phyloP scores from a whole-genome alignment of 495 filamentous ascomycete genomes.

The Delitschia confertaspora region DNA sequence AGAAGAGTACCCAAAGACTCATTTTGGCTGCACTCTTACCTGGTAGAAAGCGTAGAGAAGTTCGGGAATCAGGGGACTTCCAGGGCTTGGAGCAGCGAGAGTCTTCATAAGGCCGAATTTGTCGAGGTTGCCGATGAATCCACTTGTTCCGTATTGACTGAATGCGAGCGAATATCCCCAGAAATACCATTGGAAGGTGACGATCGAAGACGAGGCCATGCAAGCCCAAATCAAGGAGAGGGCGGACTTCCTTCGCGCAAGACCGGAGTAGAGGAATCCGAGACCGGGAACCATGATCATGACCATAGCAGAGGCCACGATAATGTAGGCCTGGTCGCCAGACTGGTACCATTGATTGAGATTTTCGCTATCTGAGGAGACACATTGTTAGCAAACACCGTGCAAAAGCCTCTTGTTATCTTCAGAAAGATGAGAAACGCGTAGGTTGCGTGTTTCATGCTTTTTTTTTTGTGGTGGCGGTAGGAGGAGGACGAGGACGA shows the following conservation, averaged over 20 bases:
- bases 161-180: conserved; percentile 68
- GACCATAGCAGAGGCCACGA: conserved; percentile 89
- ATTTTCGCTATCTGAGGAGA: conserved; percentile 53
- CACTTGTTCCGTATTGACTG: conserved; percentile 53
- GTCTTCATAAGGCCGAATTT: conserved; percentile 61
- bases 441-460: neutral
- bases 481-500: neutral
- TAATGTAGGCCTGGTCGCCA: conserved; percentile 79
- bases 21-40: conserved; percentile 36
- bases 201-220: conserved; percentile 55
- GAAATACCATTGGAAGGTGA: conserved; percentile 69
- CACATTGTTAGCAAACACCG: neutral
- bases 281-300: conserved; percentile 78
- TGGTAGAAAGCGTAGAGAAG: conserved; percentile 62
- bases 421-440: neutral
- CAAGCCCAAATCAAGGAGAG: conserved; percentile 64
- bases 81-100: conserved; percentile 53
- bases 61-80: conserved; percentile 53
- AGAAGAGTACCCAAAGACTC: neutral
- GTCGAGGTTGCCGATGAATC: conserved; percentile 57
- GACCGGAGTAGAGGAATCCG: conserved; percentile 60
- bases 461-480: neutral
- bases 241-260: conserved; percentile 56
- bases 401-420: neutral
- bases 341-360: conserved; percentile 79